phyloP scores from a whole-genome alignment of 208 protist species.

The Naegleria lovaniensis region DNA sequence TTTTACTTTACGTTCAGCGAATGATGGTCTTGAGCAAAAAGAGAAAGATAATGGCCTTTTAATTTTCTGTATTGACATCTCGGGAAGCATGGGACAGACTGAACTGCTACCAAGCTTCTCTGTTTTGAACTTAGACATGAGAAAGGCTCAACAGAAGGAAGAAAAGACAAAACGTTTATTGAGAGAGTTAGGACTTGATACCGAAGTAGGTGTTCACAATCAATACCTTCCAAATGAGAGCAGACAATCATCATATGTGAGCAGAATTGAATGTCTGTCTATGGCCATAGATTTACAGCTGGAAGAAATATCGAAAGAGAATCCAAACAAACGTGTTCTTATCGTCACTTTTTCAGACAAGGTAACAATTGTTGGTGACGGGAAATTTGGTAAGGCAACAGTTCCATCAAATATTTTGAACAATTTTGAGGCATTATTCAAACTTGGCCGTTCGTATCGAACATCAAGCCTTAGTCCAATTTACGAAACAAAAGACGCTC shows the following conservation, averaged over 20 bases:
- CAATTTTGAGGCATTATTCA: not conserved
- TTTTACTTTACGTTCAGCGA: not conserved
- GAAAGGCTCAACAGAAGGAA: not conserved
- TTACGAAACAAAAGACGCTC: not conserved
- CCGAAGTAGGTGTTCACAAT: not conserved
- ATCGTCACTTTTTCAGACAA: not conserved
- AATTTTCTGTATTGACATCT: not conserved
- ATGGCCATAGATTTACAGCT: not conserved
- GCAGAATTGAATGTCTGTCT: not conserved
- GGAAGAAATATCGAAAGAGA: not conserved
- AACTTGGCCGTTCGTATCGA: not conserved
- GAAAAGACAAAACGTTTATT: not conserved
- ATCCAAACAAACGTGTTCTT: not conserved
- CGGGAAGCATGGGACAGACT: not conserved
- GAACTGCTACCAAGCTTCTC: not conserved
- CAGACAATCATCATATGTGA: not conserved
- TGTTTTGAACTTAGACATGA: not conserved
- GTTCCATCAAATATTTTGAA: not conserved
- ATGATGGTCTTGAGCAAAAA: not conserved
- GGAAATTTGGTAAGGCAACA: not conserved
- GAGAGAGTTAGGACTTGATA: not conserved
- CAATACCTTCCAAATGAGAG: not conserved
- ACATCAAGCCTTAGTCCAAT: not conserved
- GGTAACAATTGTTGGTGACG: not conserved
- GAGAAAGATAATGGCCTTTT: not conserved